phyloP scores from a whole-genome alignment of 345 rosid genomes.

The Melastoma malabathricum region DNA sequence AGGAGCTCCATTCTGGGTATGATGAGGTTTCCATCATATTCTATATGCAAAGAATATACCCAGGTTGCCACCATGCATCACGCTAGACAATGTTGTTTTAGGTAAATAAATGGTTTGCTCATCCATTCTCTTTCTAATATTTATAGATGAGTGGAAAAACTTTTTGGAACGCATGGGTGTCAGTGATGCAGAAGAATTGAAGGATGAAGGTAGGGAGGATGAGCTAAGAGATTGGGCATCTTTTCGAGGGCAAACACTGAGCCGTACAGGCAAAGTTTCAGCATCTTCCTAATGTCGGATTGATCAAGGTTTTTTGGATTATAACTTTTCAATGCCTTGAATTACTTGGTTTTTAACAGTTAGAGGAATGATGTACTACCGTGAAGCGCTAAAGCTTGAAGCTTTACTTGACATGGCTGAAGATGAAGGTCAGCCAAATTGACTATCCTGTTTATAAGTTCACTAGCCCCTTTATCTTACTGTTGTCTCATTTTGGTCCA shows the following conservation, averaged over 20 bases:
- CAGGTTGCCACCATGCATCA: constrained; percentile 30
- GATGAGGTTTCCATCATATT: constrained; percentile 68
- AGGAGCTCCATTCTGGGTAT: constrained; percentile 58
- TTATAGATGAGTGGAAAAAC: constrained; percentile 84
- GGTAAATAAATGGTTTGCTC: constrained; percentile 2
- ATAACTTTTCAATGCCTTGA: neutral
- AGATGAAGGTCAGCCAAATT: constrained; percentile 44
- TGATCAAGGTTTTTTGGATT: no score
- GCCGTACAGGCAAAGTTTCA: constrained; percentile 64
- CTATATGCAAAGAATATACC: constrained; percentile 80
- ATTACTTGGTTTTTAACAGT: constrained; percentile 30
- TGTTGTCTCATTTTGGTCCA: neutral
- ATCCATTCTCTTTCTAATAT: constrained; percentile 5
- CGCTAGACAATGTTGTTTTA: constrained; percentile 1
- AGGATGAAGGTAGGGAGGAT: constrained; percentile 35
- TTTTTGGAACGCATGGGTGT: constrained; percentile 75
- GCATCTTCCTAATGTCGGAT: neutral
- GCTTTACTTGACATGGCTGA: constrained; percentile 79
- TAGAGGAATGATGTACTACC: constrained; percentile 94
- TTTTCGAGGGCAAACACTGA: constrained; percentile 82
- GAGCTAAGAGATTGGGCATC: constrained; percentile 88
- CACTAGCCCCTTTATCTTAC: neutral
- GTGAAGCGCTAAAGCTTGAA: constrained; percentile 78
- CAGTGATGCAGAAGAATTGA: constrained; percentile 34
- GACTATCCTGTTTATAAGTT: neutral